Conservation (phyloP, 352 stramenopile genomes). For the Discostella stelligera region DNA sequence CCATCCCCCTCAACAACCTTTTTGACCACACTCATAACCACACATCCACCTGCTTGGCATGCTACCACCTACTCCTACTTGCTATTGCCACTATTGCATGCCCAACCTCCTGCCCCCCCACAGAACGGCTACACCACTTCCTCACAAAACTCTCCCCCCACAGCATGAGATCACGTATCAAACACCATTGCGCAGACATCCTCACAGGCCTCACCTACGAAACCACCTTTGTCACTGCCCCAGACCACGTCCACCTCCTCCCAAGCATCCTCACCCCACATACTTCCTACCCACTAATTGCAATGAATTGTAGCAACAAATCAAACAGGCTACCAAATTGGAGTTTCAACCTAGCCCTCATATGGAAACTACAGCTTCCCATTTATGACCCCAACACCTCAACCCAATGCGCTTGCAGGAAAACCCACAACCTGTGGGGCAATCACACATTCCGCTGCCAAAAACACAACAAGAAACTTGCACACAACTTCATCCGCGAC, state of each 20-base stretch:
- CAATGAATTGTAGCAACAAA: conserved; percentile 15
- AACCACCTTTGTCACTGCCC: neutral
- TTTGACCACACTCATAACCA: neutral
- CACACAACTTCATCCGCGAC: conserved; percentile 24
- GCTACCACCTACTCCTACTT: conserved; percentile 6
- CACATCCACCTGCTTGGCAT: neutral
- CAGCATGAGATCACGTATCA: neutral
- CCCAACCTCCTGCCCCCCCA: neutral
- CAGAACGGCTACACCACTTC: neutral
- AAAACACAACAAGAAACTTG: conserved; percentile 8
- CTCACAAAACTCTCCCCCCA: neutral
- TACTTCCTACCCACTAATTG: conserved; percentile 28
- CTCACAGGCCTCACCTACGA: neutral
- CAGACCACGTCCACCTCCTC: conserved; percentile 4
- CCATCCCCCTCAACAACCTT: conserved; percentile 6
- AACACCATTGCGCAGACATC: neutral
- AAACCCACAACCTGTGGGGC: conserved; percentile 1
- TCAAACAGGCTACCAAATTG: conserved; percentile 17
- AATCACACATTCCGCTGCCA: conserved; percentile 9
- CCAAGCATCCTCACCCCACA: conserved; percentile 18
- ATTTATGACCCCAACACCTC: neutral
- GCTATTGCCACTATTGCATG: conserved; percentile 4
- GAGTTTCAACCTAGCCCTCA: conserved; percentile 21
- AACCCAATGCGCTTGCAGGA: conserved; percentile 13
- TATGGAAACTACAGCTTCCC: conserved; percentile 22